Percentiles rank a stretch among this genome's conserved stretches.
Conservation (phyloP, 805 yeast genomes). For the Wickerhamomyces strasburgensis region DNA sequence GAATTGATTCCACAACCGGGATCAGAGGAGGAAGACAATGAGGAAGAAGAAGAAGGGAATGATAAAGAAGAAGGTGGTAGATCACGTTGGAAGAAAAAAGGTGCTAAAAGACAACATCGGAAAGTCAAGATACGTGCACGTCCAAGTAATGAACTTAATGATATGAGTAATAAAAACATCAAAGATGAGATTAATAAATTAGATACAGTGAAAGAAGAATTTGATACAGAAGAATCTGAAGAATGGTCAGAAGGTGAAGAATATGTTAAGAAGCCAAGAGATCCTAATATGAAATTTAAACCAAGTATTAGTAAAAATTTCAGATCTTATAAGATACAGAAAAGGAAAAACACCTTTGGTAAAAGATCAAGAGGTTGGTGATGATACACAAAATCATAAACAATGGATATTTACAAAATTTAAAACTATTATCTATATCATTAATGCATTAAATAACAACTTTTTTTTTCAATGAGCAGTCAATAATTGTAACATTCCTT, state of each 20-base stretch:
- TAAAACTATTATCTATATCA: not conserved
- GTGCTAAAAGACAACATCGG: constrained; percentile 30
- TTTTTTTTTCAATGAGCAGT: constrained; percentile 36
- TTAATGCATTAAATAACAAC: not conserved
- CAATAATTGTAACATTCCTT: constrained; percentile 89
- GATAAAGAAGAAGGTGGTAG: constrained; percentile 12
- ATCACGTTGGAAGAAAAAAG: constrained; percentile 26
- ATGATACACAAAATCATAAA: not conserved
- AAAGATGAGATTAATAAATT: constrained; percentile 16
- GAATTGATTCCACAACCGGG: constrained; percentile 17
- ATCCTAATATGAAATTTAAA: constrained; percentile 32
- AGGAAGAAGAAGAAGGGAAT: constrained; percentile 10
- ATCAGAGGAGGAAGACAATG: constrained; percentile 18
- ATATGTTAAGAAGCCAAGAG: constrained; percentile 12
- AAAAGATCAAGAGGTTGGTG: constrained; percentile 27
- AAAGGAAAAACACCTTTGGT: constrained; percentile 35
- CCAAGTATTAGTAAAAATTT: constrained; percentile 32
- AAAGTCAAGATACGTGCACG: constrained; percentile 22
- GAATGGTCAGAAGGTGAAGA: constrained; percentile 20
- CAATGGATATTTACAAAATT: not conserved
- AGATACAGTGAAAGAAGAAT: constrained; percentile 10
- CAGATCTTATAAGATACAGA: constrained; percentile 46
- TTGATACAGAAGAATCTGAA: constrained; percentile 20
- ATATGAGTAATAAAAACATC: constrained; percentile 25
- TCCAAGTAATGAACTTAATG: constrained; percentile 29